These are phyloP conservation scores for Xylaria multiplex DNA, from an alignment of 2,329 filamentous ascomycete genomes.

Conservation along the genomic window DNA sequence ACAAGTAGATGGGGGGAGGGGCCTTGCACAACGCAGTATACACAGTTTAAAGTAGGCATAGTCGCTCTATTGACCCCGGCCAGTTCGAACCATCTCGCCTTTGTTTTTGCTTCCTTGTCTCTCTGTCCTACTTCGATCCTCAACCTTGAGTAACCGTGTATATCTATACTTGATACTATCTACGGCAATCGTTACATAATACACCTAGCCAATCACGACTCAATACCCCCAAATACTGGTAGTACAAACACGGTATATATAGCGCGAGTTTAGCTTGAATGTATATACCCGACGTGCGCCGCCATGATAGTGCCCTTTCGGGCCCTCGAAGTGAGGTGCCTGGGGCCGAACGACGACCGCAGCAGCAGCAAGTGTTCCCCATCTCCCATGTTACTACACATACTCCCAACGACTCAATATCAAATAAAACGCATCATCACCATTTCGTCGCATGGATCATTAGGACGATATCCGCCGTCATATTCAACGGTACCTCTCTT, in stretches of 20 bases:
- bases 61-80: slow-evolving; percentile 18
- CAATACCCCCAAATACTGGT: slow-evolving; percentile 11
- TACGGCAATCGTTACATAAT: slow-evolving; percentile 9
- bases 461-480: slow-evolving; percentile 8
- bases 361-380: slow-evolving; percentile 17
- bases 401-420: slow-evolving; percentile 14
- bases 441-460: slow-evolving; percentile 21
- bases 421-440: background rate
- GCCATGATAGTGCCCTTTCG: slow-evolving; percentile 13
- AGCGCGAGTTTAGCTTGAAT: slow-evolving; percentile 31
- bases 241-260: slow-evolving; percentile 9
- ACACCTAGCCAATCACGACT: slow-evolving; percentile 22
- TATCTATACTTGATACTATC: slow-evolving; percentile 19
- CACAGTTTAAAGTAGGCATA: slow-evolving; percentile 24
- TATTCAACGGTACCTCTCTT: slow-evolving; percentile 1
- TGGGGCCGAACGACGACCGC: slow-evolving; percentile 18
- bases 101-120: slow-evolving; percentile 10
- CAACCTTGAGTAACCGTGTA: background rate
- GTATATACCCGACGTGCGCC: slow-evolving; percentile 35
- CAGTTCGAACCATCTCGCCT: slow-evolving; percentile 9
- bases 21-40: slow-evolving; percentile 16
- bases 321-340: slow-evolving; percentile 26
- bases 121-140: slow-evolving; percentile 11
- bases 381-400: slow-evolving; percentile 20
- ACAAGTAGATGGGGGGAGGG: slow-evolving; percentile 9